A percentile compares a stretch with the other conserved stretches of the same genome.
phyloP scores from a whole-genome alignment of 2,329 filamentous ascomycete genomes.

The Clonostachys rhizophaga region DNA sequence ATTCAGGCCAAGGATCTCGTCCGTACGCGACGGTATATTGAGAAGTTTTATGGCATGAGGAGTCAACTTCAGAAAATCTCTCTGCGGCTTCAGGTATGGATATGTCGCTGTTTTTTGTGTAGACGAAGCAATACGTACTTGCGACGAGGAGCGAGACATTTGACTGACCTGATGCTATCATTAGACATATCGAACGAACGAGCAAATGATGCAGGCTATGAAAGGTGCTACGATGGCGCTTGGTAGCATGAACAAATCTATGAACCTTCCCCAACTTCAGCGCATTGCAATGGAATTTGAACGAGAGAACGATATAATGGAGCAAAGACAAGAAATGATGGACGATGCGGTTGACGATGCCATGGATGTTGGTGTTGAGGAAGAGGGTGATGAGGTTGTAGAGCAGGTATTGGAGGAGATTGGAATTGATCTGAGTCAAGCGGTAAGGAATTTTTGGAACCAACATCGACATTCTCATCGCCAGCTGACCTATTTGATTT shows the following conservation, averaged over 20 bases:
- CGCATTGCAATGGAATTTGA: slow-evolving; percentile 99
- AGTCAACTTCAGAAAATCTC: slow-evolving; percentile 97
- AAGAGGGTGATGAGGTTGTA: slow-evolving; percentile 94
- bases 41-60: slow-evolving; percentile 98
- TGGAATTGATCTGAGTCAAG: slow-evolving; percentile 84
- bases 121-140: too few relatives aligned
- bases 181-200: slow-evolving; percentile 93
- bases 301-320: slow-evolving; percentile 98
- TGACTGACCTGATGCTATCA: neutral
- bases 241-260: slow-evolving; percentile 94
- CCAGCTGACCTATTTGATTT: neutral
- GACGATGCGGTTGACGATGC: slow-evolving; percentile 97
- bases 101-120: neutral
- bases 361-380: slow-evolving; percentile 84
- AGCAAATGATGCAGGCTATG: slow-evolving; percentile 99
- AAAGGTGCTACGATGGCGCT: slow-evolving; percentile 92
- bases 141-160: too few relatives aligned
- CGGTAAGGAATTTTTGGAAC: slow-evolving; percentile 52
- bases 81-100: slow-evolving; percentile 77
- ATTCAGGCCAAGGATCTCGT: slow-evolving; percentile 98
- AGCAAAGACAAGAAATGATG: slow-evolving; percentile 99
- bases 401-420: slow-evolving; percentile 97
- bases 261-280: slow-evolving; percentile 94
- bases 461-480: too few relatives aligned
- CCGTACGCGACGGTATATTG: slow-evolving; percentile 85